Evolutionary conservation across 1,284 basidiomycete genomes (phyloP).

Genomic region (Trichosporon faecale): DNA sequence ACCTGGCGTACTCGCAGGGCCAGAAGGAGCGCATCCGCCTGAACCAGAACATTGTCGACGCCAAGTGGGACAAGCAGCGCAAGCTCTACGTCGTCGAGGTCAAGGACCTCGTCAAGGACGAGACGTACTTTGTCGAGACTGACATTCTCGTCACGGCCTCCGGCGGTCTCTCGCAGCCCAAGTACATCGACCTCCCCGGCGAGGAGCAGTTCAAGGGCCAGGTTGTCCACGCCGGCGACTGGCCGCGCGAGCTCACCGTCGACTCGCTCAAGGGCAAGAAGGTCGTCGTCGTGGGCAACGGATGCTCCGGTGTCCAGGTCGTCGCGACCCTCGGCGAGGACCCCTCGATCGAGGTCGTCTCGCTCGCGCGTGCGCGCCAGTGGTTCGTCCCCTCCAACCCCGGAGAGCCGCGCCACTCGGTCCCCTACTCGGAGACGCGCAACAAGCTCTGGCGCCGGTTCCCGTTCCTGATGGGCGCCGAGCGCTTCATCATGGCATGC

Average conservation of each 20-base stretch:
- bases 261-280: slow-evolving; percentile 23
- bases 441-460: slow-evolving; percentile 12
- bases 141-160: slow-evolving; percentile 24
- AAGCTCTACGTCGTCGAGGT: slow-evolving; percentile 22
- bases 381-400: slow-evolving; percentile 23
- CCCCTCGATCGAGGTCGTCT: slow-evolving; percentile 24
- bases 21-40: slow-evolving; percentile 23
- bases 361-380: slow-evolving; percentile 25
- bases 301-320: slow-evolving; percentile 24
- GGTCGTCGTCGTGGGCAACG: slow-evolving; percentile 27
- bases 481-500: slow-evolving; percentile 19
- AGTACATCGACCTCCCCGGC: slow-evolving; percentile 21
- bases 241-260: slow-evolving; percentile 28
- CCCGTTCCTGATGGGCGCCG: slow-evolving; percentile 19
- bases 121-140: slow-evolving; percentile 15
- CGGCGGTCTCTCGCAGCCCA: slow-evolving; percentile 21
- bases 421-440: slow-evolving; percentile 12
- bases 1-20: slow-evolving; percentile 22
- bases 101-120: slow-evolving; percentile 21
- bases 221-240: slow-evolving; percentile 31
- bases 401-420: slow-evolving; percentile 14
- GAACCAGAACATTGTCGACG: slow-evolving; percentile 20
- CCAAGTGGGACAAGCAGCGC: slow-evolving; percentile 21
- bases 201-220: slow-evolving; percentile 30
- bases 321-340: slow-evolving; percentile 25